Evolutionary conservation across 164 flowering plant species (phyloP).

Genomic region (Vitis rupestris): DNA sequence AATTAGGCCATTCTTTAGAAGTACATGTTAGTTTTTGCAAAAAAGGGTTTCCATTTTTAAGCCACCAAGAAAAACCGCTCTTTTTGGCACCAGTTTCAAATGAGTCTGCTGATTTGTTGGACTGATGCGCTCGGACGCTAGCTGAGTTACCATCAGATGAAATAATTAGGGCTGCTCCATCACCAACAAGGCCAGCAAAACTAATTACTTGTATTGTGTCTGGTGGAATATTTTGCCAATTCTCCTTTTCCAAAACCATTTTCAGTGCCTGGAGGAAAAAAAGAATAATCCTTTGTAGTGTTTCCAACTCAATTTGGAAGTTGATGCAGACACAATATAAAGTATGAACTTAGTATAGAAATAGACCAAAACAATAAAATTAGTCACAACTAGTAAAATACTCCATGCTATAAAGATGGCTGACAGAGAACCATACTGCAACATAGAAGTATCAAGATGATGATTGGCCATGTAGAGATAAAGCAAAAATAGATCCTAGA

Average conservation of each 20-base stretch:
- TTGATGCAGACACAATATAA: background rate
- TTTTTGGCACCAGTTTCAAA: slow-evolving; percentile 34
- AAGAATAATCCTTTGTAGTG: background rate
- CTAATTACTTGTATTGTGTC: slow-evolving; percentile 74
- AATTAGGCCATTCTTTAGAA: slow-evolving; percentile 38
- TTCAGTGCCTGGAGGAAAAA: slow-evolving; percentile 69
- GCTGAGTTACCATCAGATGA: slow-evolving; percentile 42
- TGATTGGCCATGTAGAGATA: background rate
- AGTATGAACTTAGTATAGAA: background rate
- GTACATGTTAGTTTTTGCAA: slow-evolving; percentile 32
- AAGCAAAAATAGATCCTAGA: background rate
- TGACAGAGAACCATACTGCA: background rate
- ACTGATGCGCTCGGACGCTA: slow-evolving; percentile 30
- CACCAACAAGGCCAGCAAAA: slow-evolving; percentile 95
- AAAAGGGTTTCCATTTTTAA: slow-evolving; percentile 75
- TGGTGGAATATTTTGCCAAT: slow-evolving; percentile 72
- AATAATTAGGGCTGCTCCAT: slow-evolving; percentile 81
- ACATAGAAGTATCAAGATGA: background rate
- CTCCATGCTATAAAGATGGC: background rate
- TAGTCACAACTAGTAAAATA: background rate
- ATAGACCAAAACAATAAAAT: background rate
- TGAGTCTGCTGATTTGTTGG: slow-evolving; percentile 36
- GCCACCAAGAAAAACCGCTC: slow-evolving; percentile 75
- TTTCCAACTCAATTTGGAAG: slow-evolving; percentile 3
- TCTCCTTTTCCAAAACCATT: slow-evolving; percentile 95